Percentiles rank a stretch among this genome's conserved stretches.
These are phyloP conservation scores for Decorospora gaudefroyi DNA, from an alignment of 2,329 filamentous ascomycete genomes.

Conservation along the genomic window DNA sequence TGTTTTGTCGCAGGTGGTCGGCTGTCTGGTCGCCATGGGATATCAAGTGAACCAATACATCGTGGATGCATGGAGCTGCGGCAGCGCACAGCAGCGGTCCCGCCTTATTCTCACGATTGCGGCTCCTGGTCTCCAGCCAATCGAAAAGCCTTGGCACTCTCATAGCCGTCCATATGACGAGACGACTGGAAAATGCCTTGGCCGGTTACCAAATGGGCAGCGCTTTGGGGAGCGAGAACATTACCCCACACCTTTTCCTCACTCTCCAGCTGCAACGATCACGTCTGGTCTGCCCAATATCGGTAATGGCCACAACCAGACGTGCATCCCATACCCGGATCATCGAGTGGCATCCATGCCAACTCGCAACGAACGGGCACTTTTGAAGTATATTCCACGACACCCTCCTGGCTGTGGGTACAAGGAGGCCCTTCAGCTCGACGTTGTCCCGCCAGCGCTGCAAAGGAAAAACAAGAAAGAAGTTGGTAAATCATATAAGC, in stretches of 20 bases:
- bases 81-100: slow-evolving; percentile 67
- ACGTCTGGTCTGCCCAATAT: slow-evolving; percentile 66
- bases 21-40: slow-evolving; percentile 72
- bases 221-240: slow-evolving; percentile 61
- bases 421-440: slow-evolving; percentile 41
- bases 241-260: slow-evolving; percentile 64
- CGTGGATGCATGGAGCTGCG: slow-evolving; percentile 70
- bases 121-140: slow-evolving; percentile 65
- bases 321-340: slow-evolving; percentile 69
- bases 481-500: slow-evolving; percentile 53
- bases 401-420: slow-evolving; percentile 50
- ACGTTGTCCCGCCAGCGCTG: slow-evolving; percentile 40
- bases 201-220: slow-evolving; percentile 47
- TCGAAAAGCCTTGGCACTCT: slow-evolving; percentile 61
- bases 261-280: slow-evolving; percentile 59
- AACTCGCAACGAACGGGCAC: slow-evolving; percentile 43
- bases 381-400: slow-evolving; percentile 64
- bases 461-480: slow-evolving; percentile 25
- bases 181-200: slow-evolving; percentile 53
- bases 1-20: slow-evolving; percentile 73
- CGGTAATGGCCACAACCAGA: slow-evolving; percentile 63
- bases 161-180: slow-evolving; percentile 61
- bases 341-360: slow-evolving; percentile 57
- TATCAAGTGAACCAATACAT: slow-evolving; percentile 73
- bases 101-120: slow-evolving; percentile 74